phyloP scores from a whole-genome alignment of 441 rosid genomes.

The Adansonia rubrostipa region DNA sequence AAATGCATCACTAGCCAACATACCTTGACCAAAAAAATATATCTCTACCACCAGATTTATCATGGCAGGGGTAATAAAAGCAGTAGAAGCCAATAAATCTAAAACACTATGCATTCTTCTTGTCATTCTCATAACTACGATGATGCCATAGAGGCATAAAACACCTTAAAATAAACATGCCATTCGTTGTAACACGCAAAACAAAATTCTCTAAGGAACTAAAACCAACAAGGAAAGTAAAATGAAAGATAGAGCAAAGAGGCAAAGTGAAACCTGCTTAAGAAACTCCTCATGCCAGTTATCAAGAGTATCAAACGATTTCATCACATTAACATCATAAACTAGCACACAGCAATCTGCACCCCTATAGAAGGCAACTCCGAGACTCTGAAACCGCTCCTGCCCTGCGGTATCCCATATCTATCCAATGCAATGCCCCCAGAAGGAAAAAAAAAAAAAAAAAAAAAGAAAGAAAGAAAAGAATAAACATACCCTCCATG shows the following conservation, averaged over 20 bases:
- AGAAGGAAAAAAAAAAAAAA: no score
- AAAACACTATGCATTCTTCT: not conserved
- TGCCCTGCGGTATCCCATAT: slow-evolving; percentile 99
- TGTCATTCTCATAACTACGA: not conserved
- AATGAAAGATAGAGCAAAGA: slow-evolving; percentile 9
- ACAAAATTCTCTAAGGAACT: not conserved
- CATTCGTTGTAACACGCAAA: not conserved
- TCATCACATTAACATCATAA: slow-evolving; percentile 83
- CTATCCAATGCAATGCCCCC: slow-evolving; percentile 38
- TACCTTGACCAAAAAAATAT: not conserved
- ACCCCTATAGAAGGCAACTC: slow-evolving; percentile 93
- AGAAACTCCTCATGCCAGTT: slow-evolving; percentile 97
- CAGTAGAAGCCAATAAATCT: not conserved
- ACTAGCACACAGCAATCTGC: slow-evolving; percentile 98
- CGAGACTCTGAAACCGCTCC: slow-evolving; percentile 95
- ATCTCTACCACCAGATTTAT: not conserved
- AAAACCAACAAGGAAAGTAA: not conserved
- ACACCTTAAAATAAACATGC: not conserved
- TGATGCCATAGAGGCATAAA: not conserved
- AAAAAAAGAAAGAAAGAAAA: not conserved
- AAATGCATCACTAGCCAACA: not conserved
- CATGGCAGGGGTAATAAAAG: not conserved
- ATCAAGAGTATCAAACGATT: slow-evolving; percentile 86
- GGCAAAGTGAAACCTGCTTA: slow-evolving; percentile 57
- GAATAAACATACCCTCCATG: not conserved